Conservation (phyloP, 2,329 filamentous ascomycete species). For the Fulvia fulva region DNA sequence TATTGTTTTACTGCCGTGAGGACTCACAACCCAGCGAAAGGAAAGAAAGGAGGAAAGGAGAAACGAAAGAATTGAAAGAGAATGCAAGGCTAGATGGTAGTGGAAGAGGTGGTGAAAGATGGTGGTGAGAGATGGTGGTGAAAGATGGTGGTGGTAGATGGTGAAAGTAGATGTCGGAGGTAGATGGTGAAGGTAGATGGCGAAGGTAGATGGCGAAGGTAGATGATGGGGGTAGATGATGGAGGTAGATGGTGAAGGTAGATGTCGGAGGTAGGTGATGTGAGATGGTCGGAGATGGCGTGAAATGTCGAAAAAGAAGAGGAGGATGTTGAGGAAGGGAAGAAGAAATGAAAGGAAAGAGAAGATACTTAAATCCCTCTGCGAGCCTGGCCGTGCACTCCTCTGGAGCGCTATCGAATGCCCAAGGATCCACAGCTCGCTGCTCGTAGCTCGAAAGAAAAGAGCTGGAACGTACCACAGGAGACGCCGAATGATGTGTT, state of each 20-base stretch:
- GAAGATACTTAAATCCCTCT: background rate
- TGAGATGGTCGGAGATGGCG: too few relatives aligned
- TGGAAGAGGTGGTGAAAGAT: too few relatives aligned
- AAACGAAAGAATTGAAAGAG: too few relatives aligned
- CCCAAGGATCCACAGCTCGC: background rate
- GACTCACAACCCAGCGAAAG: background rate
- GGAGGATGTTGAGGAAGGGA: background rate
- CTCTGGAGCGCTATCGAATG: background rate
- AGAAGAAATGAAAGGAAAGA: background rate
- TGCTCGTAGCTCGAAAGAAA: background rate
- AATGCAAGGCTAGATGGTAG: too few relatives aligned
- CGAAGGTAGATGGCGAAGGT: too few relatives aligned
- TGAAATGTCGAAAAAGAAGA: background rate
- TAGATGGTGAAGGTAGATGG: too few relatives aligned
- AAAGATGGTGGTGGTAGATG: too few relatives aligned
- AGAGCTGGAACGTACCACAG: background rate
- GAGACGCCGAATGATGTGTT: background rate
- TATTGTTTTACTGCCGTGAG: background rate
- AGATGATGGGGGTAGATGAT: too few relatives aligned
- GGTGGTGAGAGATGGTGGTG: too few relatives aligned
- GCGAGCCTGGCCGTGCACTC: background rate
- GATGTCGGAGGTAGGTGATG: too few relatives aligned
- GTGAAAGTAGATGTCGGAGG: too few relatives aligned
- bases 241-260: too few relatives aligned
- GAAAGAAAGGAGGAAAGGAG: background rate